Conservation (phyloP, 179 eudicot species). For the Beta macrorhiza region DNA sequence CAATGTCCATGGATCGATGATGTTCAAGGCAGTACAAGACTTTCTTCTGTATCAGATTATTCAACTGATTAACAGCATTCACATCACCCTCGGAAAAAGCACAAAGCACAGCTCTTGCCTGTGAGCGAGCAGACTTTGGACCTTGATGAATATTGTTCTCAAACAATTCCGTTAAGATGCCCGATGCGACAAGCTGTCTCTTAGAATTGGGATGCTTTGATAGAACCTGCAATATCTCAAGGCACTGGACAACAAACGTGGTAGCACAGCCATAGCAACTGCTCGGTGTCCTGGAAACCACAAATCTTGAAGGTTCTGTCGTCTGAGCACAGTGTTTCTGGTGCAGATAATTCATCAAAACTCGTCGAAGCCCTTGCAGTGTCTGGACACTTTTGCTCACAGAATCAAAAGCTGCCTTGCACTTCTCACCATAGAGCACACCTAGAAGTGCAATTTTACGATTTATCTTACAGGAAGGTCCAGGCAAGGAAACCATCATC, state of each 20-base stretch:
- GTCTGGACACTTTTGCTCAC: conserved; percentile 99
- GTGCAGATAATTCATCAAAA: conserved; percentile 91
- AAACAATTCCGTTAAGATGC: conserved; percentile 91
- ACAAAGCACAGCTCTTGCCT: conserved; percentile 98
- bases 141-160: conserved; percentile 99
- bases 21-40: conserved; percentile 96
- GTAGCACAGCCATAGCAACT: conserved; percentile 99
- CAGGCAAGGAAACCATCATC: conserved; percentile 99
- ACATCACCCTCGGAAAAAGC: conserved; percentile 94
- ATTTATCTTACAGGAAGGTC: conserved; percentile 95
- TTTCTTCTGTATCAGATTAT: conserved; percentile 86
- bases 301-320: conserved; percentile 67
- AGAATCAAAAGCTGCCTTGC: conserved; percentile 99
- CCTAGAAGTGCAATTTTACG: conserved; percentile 99
- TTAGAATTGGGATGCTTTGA: conserved; percentile 87
- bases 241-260: conserved; percentile 90
- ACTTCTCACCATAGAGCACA: conserved; percentile 98
- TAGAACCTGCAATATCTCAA: conserved; percentile 89
- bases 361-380: conserved; percentile 98
- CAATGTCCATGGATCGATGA: conserved; percentile 98
- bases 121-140: conserved; percentile 93
- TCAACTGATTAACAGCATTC: conserved; percentile 87
- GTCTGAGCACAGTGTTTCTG: conserved; percentile 63
- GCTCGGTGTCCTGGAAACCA: conserved; percentile 79
- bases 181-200: conserved; percentile 90